Percentiles rank a stretch among this genome's conserved stretches.
These are phyloP conservation scores for Fusarium neocosmosporiellum DNA, from an alignment of 2,329 filamentous ascomycete species.

Conservation along the genomic window DNA sequence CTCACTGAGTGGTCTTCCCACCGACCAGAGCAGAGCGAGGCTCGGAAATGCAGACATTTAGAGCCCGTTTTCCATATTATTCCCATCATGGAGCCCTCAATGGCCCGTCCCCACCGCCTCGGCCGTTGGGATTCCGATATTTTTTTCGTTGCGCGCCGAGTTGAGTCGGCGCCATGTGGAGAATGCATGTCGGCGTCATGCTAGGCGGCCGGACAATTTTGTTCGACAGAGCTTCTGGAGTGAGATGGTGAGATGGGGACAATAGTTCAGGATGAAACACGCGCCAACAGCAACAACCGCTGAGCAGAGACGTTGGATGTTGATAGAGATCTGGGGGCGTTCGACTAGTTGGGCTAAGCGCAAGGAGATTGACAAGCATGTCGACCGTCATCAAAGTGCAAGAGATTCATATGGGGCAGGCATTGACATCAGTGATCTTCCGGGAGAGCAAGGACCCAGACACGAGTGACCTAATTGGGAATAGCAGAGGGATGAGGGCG, in stretches of 20 bases:
- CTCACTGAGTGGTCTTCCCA: neutral
- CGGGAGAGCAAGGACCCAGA: slow-evolving; percentile 16
- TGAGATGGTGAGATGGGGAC: slow-evolving; percentile 32
- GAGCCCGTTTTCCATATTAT: slow-evolving; percentile 17
- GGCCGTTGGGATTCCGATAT: slow-evolving; percentile 22
- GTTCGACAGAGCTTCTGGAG: slow-evolving; percentile 38
- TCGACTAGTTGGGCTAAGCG: slow-evolving; percentile 22
- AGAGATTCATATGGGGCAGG: slow-evolving; percentile 12
- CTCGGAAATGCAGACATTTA: slow-evolving; percentile 10
- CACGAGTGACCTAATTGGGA: slow-evolving; percentile 38
- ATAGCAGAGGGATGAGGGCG: slow-evolving; percentile 21
- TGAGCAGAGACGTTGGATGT: neutral
- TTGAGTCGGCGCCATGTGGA: slow-evolving; percentile 43
- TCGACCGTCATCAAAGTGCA: slow-evolving; percentile 27
- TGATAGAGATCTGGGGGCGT: neutral
- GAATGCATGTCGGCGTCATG: slow-evolving; percentile 13
- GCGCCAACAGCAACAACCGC: slow-evolving; percentile 1
- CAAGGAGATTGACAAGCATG: slow-evolving; percentile 34
- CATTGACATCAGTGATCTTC: slow-evolving; percentile 44
- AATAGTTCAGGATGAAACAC: slow-evolving; percentile 38
- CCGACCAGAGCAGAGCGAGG: neutral
- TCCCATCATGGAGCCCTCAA: slow-evolving; percentile 18
- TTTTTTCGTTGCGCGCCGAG: slow-evolving; percentile 30
- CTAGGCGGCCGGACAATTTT: slow-evolving; percentile 21
- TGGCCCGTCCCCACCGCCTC: slow-evolving; percentile 18